Conservation (phyloP, 805 yeast species). For the Wickerhamiella spandovensis region DNA sequence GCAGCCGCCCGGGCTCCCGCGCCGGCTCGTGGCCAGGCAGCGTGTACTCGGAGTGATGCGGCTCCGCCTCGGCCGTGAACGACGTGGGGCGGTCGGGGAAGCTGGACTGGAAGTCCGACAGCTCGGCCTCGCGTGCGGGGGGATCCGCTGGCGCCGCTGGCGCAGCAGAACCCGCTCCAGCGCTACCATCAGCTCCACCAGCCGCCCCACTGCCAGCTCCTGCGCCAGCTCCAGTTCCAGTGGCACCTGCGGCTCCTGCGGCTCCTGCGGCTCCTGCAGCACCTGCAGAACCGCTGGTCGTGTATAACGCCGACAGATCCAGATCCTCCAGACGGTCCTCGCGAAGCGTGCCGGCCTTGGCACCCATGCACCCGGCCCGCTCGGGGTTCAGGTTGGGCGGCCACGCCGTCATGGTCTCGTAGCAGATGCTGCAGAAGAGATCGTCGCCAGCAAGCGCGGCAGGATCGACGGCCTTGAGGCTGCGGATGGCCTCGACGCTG, state of each 20-base stretch:
- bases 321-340: neutral
- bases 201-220: too few relatives aligned
- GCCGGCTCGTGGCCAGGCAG: neutral
- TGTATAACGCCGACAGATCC: too few relatives aligned
- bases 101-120: neutral
- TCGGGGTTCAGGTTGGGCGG: neutral
- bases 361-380: neutral
- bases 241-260: too few relatives aligned
- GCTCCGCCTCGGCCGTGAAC: neutral
- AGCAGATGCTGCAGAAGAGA: conserved; percentile 14
- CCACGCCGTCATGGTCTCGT: conserved; percentile 12
- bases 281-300: neutral
- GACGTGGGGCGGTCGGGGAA: neutral
- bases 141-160: too few relatives aligned
- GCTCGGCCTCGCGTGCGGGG: too few relatives aligned
- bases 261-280: neutral
- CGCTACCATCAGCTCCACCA: too few relatives aligned
- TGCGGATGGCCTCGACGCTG: neutral
- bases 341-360: neutral
- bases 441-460: conserved; percentile 9
- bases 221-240: too few relatives aligned
- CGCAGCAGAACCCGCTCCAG: too few relatives aligned
- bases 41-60: neutral
- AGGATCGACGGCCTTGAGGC: conserved; percentile 2
- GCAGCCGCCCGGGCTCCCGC: neutral